phyloP scores from a whole-genome alignment of 139 green algal genomes.

The Spirogloea muscicola region DNA sequence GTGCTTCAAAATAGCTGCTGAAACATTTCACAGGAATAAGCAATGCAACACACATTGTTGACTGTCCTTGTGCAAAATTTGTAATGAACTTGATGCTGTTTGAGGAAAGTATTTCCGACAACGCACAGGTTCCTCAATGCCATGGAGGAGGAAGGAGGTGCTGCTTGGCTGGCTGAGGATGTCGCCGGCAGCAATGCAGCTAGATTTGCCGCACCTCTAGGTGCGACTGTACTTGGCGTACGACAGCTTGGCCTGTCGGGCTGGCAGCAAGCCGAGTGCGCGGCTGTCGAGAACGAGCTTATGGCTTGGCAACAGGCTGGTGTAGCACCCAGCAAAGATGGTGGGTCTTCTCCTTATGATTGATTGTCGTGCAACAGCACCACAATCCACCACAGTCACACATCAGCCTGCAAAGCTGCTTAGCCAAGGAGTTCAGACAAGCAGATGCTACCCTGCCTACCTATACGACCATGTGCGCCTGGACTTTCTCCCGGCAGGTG shows the following conservation, averaged over 20 bases:
- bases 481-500: too few relatives aligned
- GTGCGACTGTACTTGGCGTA: constrained; percentile 69
- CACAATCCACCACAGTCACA: too few relatives aligned
- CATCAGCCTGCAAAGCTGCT: neutral
- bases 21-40: neutral
- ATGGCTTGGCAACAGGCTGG: constrained; percentile 67
- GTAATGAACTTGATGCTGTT: too few relatives aligned
- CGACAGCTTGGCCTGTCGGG: constrained; percentile 77
- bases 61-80: too few relatives aligned
- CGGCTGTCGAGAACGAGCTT: constrained; percentile 84
- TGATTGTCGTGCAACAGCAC: too few relatives aligned
- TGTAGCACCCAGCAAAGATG: too few relatives aligned
- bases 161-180: constrained; percentile 4
- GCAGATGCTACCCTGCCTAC: too few relatives aligned
- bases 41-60: too few relatives aligned
- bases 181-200: constrained; percentile 39
- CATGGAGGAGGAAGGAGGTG: neutral
- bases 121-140: neutral
- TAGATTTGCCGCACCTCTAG: constrained; percentile 56
- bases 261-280: constrained; percentile 69
- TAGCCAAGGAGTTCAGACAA: neutral
- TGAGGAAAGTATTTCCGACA: neutral
- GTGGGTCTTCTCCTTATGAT: too few relatives aligned
- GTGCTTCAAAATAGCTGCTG: constrained; percentile 15
- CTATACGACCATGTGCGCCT: too few relatives aligned